phyloP scores from a whole-genome alignment of 2,329 filamentous ascomycete species.

The Sporothrix pallida region DNA sequence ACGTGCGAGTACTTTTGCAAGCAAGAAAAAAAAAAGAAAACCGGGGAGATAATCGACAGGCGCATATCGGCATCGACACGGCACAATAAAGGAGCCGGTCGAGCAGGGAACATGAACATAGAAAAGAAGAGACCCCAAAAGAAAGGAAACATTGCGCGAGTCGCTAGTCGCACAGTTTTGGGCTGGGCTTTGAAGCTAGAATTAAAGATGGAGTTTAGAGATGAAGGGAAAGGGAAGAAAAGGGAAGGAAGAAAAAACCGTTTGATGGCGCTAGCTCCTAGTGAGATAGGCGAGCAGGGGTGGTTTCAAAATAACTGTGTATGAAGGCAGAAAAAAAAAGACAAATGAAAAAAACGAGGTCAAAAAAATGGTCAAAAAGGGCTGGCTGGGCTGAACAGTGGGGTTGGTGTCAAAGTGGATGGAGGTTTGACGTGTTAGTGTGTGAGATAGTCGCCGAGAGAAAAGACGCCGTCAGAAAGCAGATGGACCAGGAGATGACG shows the following conservation, averaged over 20 bases:
- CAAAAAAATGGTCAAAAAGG: background rate
- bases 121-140: background rate
- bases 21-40: too few species aligned
- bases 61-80: conserved; percentile 7
- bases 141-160: background rate
- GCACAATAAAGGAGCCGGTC: background rate
- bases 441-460: conserved; percentile 3
- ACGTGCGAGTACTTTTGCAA: too few species aligned
- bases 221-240: background rate
- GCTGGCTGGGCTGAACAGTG: background rate
- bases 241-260: conserved; percentile 7
- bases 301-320: background rate
- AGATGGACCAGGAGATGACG: background rate
- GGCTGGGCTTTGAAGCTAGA: background rate
- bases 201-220: background rate
- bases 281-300: background rate
- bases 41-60: background rate
- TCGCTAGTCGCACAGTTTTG: background rate
- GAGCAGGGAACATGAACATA: background rate
- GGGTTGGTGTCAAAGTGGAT: background rate
- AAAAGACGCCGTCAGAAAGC: background rate
- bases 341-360: background rate
- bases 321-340: background rate
- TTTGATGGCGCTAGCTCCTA: background rate
- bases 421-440: background rate